phyloP scores from a whole-genome alignment of 2,329 filamentous ascomycete species.

The Penicillium sp. region DNA sequence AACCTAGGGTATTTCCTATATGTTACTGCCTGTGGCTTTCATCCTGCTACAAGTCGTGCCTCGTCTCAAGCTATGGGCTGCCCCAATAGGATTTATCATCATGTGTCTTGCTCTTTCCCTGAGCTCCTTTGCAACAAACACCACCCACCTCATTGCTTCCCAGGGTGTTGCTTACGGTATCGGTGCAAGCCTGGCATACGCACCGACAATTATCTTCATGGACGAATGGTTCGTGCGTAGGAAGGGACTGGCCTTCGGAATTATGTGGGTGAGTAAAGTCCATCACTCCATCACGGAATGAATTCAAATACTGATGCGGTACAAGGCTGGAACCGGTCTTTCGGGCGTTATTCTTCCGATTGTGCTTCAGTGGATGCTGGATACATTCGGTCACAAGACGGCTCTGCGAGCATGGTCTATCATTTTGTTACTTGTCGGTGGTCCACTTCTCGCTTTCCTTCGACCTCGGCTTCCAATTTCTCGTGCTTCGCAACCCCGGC shows the following conservation, averaged over 20 bases:
- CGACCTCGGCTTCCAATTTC: conserved; percentile 43
- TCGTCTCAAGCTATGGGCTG: conserved; percentile 18
- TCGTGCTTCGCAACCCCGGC: conserved; percentile 29
- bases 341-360: conserved; percentile 50
- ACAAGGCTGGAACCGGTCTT: conserved; percentile 36
- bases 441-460: conserved; percentile 37
- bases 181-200: conserved; percentile 51
- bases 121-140: conserved; percentile 23
- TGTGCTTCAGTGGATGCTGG: conserved; percentile 45
- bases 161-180: conserved; percentile 35
- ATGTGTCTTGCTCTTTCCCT: conserved; percentile 25
- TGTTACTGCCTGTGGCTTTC: conserved; percentile 21
- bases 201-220: conserved; percentile 46
- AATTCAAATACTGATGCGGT: background rate
- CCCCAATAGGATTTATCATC: conserved; percentile 18
- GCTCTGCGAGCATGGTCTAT: conserved; percentile 48
- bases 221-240: conserved; percentile 54
- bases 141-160: conserved; percentile 21
- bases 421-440: conserved; percentile 20
- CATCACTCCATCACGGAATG: background rate
- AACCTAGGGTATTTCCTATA: conserved; percentile 19
- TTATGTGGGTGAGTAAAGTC: conserved; percentile 39
- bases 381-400: conserved; percentile 44
- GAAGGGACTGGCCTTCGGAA: conserved; percentile 44
- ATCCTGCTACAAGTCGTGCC: conserved; percentile 18